A percentile compares a stretch with the other conserved stretches of the same genome.
phyloP scores from a whole-genome alignment of 352 stramenopile species.

The Pythium phragmitis region DNA sequence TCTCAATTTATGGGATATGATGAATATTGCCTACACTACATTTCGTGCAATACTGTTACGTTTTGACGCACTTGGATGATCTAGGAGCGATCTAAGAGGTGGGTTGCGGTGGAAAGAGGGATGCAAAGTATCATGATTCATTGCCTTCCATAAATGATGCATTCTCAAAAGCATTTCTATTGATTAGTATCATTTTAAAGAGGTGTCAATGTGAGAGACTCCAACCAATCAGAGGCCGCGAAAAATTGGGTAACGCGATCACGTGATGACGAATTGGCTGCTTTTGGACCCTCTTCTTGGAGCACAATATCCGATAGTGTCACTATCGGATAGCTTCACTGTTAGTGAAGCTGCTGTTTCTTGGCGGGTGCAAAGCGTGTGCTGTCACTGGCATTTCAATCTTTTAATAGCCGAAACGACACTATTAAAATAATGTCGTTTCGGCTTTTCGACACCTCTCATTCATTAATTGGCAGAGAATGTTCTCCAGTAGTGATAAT shows the following conservation, averaged over 20 bases:
- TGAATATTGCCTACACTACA: too few relatives aligned
- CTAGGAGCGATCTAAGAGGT: not conserved
- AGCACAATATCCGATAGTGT: not conserved
- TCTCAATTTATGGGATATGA: too few relatives aligned
- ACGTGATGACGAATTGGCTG: slow-evolving; percentile 4
- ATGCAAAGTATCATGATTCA: too few relatives aligned
- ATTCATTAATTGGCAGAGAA: not conserved
- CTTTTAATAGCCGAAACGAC: too few relatives aligned
- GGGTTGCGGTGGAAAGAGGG: not conserved
- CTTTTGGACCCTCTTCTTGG: not conserved
- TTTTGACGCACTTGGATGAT: too few relatives aligned
- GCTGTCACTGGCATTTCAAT: too few relatives aligned
- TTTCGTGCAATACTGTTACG: too few relatives aligned
- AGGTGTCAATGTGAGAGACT: not conserved
- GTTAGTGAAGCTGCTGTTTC: not conserved
- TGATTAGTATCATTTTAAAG: not conserved
- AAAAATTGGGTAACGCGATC: slow-evolving; percentile 15
- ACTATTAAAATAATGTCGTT: not conserved
- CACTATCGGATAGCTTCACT: not conserved
- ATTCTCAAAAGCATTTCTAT: not conserved
- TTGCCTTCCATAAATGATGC: not conserved
- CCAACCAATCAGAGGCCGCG: slow-evolving; percentile 6
- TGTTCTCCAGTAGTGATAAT: not conserved
- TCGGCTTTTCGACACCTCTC: not conserved
- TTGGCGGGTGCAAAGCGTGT: not conserved